These are phyloP conservation scores for Aaosphaeria arxii DNA, from an alignment of 2,329 filamentous ascomycete genomes.

Conservation along the genomic window DNA sequence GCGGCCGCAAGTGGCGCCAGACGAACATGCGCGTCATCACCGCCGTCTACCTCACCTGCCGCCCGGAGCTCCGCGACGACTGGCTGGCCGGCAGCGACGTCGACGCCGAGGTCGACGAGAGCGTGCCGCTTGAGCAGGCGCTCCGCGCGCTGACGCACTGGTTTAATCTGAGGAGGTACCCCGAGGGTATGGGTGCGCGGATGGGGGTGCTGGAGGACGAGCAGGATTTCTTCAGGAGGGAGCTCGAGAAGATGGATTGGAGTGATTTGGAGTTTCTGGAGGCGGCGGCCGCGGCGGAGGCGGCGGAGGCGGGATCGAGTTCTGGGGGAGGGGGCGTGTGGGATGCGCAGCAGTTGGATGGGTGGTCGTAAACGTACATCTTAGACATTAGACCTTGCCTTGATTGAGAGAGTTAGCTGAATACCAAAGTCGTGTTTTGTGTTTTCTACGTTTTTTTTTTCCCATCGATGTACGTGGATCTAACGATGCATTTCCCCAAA, in stretches of 20 bases:
- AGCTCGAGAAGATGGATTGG: constrained; percentile 51
- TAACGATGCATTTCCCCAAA: too few species aligned
- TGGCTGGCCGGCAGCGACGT: constrained; percentile 91
- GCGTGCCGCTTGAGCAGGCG: constrained; percentile 86
- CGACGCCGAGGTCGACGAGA: constrained; percentile 90
- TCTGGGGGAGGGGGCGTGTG: not conserved
- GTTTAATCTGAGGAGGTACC: constrained; percentile 83
- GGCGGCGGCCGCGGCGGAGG: not conserved
- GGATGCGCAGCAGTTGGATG: not conserved
- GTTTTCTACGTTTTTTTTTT: not conserved
- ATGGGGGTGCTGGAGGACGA: constrained; percentile 42
- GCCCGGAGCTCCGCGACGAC: constrained; percentile 89
- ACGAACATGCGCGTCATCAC: constrained; percentile 99
- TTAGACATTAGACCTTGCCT: not conserved
- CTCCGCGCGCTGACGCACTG: constrained; percentile 87
- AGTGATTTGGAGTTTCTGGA: constrained; percentile 17
- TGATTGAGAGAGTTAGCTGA: not conserved
- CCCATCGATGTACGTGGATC: not conserved
- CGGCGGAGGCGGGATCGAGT: not conserved
- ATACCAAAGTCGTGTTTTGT: not conserved
- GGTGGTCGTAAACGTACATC: not conserved
- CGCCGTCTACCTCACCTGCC: constrained; percentile 89
- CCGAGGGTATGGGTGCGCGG: constrained; percentile 65
- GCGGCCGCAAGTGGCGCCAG: constrained; percentile 96
- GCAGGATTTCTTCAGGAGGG: constrained; percentile 48